Evolutionary conservation across 2,329 filamentous ascomycete species (phyloP), one percentile per base, ranked within the genome.

Genomic region (Elsinoe perseae): DNA sequence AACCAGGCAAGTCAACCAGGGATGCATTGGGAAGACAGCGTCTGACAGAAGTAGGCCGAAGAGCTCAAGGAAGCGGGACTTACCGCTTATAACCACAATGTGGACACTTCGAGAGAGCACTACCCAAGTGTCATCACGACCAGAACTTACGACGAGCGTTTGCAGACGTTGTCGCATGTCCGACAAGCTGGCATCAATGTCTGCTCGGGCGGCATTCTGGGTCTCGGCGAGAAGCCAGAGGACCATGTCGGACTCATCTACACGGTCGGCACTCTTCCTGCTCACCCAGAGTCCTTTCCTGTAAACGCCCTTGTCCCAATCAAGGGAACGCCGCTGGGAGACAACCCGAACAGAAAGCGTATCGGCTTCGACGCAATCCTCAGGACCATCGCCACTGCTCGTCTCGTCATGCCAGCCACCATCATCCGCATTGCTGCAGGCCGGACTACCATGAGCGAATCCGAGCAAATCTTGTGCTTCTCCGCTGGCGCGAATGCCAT

Each of bases 81-180:
- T 64, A 95, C 90, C 14, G 90, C 90, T 0, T 95, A 95, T 73
- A 95, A 95, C 73, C 90, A 95, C 77, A 95, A 95, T 68, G 79
- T 95, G 61, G 90, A 95, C 72, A 95, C 90, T 1, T 89, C 85
- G 56, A 81, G 90, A 63, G 90, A 95, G 73, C 89, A 89, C 71
- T 95, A 95, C 67, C 89, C 90, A 0, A 84, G 79, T 36, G 80
- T 95, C 64, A 95, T 95, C 70, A 87, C 88, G 0, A 95, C 90
- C 0, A 79, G 90, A 34, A 84, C 81, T 6, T 95, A 95, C 71
- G 90, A 95, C 65, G 90, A 95, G 75, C 83, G 90, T 1, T 76
- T 95, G 40, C 77, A 84, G 67, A 95, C 90, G 0, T 80, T 95
- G 40, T 76, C 79, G 50, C 81, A 95, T 62, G 90, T 95, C 1